Evolutionary conservation across 441 rosid genomes (phyloP), one percentile per base, ranked within the genome.

Genomic region (Macaranga tanarius): DNA sequence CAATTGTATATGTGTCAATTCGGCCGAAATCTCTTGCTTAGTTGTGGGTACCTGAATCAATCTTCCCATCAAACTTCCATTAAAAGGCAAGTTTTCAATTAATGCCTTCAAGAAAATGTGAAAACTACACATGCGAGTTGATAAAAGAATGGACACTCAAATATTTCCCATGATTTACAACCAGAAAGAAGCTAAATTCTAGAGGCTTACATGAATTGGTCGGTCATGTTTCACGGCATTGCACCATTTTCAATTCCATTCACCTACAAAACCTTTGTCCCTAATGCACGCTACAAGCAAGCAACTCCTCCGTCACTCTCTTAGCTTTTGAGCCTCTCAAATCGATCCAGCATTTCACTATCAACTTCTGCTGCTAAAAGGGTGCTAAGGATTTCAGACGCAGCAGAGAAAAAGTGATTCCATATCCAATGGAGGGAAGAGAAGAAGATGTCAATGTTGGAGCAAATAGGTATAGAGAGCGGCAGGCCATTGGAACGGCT

Each of bases 361-460:
- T 31, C 38, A 0, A 22, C 65, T 10, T 26, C 16, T 15, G 38
- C 70, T 17, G 25, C 26, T 19, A n/a, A 42, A 42, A 42, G 11
- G 45, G 45, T 7, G 45, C 11, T 42, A 42, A 42, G 1, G 0
- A 42, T 7, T 42, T 42, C 58, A 15, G 8, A 61, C 10, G 23
- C 57, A 54, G 22, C n/a, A 7, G 1, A 10, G 23, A 4, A 54
- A 19, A 54, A 3, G 7, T 54, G 5, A 54, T 54, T 25, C 12
- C n/a, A 51, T 17, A 45, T 12, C 23, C 15, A 54, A 89, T 91
- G 96, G 92, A 89, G 71, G 89, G 84, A 22, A 88, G 88, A 74
- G 94, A 86, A 73, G 97, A 91, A 67, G 97, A 91, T 70, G 95
- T 88, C 54, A 85, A 85, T 62, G 73, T 86, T n/a, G 92, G 95